phyloP scores from a whole-genome alignment of 2,329 filamentous ascomycete genomes.

The Sporothrix sp. region DNA sequence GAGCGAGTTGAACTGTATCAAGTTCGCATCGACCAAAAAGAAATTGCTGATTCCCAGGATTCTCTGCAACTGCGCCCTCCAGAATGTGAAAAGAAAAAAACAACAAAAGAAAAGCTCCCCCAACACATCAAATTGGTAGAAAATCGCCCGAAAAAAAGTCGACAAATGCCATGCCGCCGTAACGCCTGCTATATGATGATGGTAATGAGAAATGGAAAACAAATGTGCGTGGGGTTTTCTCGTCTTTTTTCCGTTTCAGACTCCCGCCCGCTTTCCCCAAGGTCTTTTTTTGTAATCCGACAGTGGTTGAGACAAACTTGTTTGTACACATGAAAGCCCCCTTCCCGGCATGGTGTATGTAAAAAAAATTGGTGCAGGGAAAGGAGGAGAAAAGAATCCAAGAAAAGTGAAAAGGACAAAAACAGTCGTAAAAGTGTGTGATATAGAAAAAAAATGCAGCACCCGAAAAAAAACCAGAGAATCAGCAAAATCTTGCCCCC shows the following conservation, averaged over 20 bases:
- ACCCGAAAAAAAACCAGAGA: constrained; percentile 15
- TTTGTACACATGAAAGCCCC: constrained; percentile 12
- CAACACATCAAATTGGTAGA: constrained; percentile 6
- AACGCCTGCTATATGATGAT: constrained; percentile 9
- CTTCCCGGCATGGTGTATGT: neutral
- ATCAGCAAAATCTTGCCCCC: constrained; percentile 18
- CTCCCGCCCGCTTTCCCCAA: constrained; percentile 12
- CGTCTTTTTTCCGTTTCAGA: constrained; percentile 15
- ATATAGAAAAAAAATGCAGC: constrained; percentile 6
- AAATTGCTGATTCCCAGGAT: constrained; percentile 19
- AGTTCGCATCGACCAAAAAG: constrained; percentile 15
- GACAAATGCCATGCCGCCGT: neutral
- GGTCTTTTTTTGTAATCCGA: constrained; percentile 22
- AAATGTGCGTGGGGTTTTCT: constrained; percentile 18
- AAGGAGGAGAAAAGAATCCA: neutral
- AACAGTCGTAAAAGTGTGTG: constrained; percentile 13
- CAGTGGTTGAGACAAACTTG: constrained; percentile 13
- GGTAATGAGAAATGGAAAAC: neutral
- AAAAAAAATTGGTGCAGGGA: neutral
- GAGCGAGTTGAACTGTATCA: constrained; percentile 46
- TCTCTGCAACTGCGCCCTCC: constrained; percentile 9
- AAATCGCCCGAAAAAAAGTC: constrained; percentile 1
- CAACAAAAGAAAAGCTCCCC: constrained; percentile 21
- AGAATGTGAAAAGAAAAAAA: constrained; percentile 16
- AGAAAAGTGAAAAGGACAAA: constrained; percentile 1